phyloP scores from a whole-genome alignment of 495 filamentous ascomycete species.

The Parmelia sp. region DNA sequence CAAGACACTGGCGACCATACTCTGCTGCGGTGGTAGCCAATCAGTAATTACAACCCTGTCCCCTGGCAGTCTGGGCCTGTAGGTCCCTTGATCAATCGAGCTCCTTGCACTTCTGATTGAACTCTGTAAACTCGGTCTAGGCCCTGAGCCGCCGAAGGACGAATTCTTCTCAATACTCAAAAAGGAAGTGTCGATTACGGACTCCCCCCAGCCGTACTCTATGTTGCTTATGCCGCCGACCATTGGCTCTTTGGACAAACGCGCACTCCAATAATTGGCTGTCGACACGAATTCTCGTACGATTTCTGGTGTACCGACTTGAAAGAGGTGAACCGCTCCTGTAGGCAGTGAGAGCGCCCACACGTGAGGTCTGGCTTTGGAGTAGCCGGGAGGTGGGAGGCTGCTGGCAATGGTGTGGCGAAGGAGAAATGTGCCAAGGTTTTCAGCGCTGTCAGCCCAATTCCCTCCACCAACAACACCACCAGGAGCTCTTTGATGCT shows the following conservation, averaged over 20 bases:
- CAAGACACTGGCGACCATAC: conserved; percentile 72
- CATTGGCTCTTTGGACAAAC: conserved; percentile 86
- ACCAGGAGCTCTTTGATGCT: conserved; percentile 44
- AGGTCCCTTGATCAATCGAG: conserved; percentile 58
- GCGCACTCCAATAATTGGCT: conserved; percentile 96
- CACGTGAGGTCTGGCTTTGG: conserved; percentile 81
- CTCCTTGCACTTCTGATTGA: conserved; percentile 58
- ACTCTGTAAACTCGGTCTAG: conserved; percentile 61
- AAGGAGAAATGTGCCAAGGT: conserved; percentile 76
- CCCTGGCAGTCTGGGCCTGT: conserved; percentile 67
- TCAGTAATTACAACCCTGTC: conserved; percentile 81
- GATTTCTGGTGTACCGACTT: conserved; percentile 93
- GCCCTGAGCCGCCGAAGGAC: conserved; percentile 34
- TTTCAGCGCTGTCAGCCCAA: conserved; percentile 92
- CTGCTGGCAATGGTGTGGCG: conserved; percentile 88
- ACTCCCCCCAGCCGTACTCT: conserved; percentile 94
- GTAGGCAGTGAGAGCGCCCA: conserved; percentile 92
- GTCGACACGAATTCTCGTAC: conserved; percentile 88
- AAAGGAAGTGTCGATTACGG: conserved; percentile 71
- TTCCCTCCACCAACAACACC: conserved; percentile 87
- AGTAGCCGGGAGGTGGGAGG: conserved; percentile 87
- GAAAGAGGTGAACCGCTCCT: conserved; percentile 93
- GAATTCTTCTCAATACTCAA: conserved; percentile 46
- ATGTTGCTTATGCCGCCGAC: conserved; percentile 92
- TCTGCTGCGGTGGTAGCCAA: conserved; percentile 90